A percentile compares a stretch with the other conserved stretches of the same genome.
These are phyloP conservation scores for Neofusicoccum parvum DNA, from an alignment of 2,329 filamentous ascomycete species.

Conservation along the genomic window DNA sequence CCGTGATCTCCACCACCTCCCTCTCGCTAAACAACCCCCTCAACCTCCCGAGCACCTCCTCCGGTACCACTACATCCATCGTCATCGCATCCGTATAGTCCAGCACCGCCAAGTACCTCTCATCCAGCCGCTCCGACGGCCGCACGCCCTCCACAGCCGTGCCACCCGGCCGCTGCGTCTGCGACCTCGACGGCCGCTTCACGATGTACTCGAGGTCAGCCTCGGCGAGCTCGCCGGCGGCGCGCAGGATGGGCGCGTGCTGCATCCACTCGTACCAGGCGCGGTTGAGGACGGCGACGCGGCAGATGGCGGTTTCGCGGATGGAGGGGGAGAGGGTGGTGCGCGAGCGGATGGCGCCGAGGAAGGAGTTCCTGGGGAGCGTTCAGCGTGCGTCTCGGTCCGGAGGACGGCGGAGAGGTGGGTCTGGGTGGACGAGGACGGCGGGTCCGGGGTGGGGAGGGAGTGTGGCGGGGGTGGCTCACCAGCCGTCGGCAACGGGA, in stretches of 20 bases:
- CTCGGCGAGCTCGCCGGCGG: conserved; percentile 61
- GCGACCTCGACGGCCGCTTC: neutral
- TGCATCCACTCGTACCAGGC: conserved; percentile 87
- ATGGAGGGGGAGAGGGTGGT: conserved; percentile 55
- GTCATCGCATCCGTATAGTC: conserved; percentile 85
- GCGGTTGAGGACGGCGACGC: conserved; percentile 76
- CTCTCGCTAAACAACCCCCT: conserved; percentile 65
- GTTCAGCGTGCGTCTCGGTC: neutral
- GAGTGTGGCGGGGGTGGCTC: conserved; percentile 6
- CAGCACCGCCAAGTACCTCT: conserved; percentile 68
- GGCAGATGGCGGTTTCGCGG: conserved; percentile 77
- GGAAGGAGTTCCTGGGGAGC: conserved; percentile 52
- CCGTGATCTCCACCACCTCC: conserved; percentile 80
- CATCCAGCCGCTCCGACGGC: conserved; percentile 47
- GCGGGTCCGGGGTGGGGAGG: neutral
- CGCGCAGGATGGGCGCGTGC: conserved; percentile 68
- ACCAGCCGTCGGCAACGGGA: conserved; percentile 59
- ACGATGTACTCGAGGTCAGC: conserved; percentile 38
- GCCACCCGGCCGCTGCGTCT: conserved; percentile 8
- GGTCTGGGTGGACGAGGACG: neutral
- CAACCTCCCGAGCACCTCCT: conserved; percentile 67
- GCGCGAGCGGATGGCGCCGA: conserved; percentile 57
- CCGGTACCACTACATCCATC: conserved; percentile 66
- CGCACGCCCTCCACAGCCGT: neutral
- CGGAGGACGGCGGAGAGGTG: neutral